These are phyloP conservation scores for Lasiosphaeria hispida DNA, from an alignment of 495 filamentous ascomycete genomes.

Conservation along the genomic window DNA sequence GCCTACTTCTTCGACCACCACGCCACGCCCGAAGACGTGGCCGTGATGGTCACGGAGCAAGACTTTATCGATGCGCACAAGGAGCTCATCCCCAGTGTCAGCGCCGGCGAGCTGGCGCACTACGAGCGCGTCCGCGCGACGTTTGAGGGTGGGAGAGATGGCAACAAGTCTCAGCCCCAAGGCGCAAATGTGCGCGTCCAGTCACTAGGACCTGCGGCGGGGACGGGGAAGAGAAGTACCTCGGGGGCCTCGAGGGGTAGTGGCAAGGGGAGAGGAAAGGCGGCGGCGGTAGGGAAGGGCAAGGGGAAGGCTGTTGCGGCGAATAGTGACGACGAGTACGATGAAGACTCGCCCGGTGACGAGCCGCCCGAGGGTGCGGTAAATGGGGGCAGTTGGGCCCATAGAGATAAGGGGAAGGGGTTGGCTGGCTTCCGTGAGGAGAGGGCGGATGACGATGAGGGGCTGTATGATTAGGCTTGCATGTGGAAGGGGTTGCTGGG, in stretches of 20 bases:
- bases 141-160: constrained; percentile 62
- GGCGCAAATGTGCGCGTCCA: constrained; percentile 34
- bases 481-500: background rate
- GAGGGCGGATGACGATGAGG: constrained; percentile 29
- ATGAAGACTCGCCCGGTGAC: constrained; percentile 11
- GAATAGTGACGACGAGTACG: constrained; percentile 20
- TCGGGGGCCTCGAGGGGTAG: constrained; percentile 27
- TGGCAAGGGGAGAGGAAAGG: constrained; percentile 55
- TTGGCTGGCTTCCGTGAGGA: constrained; percentile 28
- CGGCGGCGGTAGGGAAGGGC: constrained; percentile 42
- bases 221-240: constrained; percentile 17
- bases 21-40: constrained; percentile 75
- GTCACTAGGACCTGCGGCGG: constrained; percentile 27
- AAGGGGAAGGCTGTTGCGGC: constrained; percentile 40
- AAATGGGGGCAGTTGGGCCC: constrained; percentile 22
- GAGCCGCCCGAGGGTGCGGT: background rate
- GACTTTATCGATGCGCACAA: constrained; percentile 78
- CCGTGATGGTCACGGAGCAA: constrained; percentile 80
- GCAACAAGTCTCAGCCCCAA: constrained; percentile 22
- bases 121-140: constrained; percentile 78
- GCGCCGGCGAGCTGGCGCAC: constrained; percentile 86
- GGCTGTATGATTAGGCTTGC: constrained; percentile 30
- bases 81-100: constrained; percentile 91
- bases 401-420: constrained; percentile 53
- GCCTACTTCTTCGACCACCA: constrained; percentile 95